Conservation (phyloP, 169 alveolate genomes). For the Ichthyophthirius multifiliis region DNA sequence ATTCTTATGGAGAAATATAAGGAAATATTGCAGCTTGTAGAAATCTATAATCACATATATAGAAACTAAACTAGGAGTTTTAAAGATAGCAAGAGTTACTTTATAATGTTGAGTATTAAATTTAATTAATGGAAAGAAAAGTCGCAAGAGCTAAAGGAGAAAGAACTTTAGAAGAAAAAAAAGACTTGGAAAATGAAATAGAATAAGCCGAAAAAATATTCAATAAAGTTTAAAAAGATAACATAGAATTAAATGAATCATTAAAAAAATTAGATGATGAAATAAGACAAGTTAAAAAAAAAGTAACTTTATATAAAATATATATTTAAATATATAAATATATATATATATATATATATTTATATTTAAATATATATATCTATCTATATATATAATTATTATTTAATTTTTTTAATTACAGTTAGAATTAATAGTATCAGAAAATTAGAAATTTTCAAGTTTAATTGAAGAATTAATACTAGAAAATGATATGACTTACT, state of each 20-base stretch:
- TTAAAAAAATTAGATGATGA: conserved; percentile 81
- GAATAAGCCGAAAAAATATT: conserved; percentile 72
- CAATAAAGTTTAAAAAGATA: conserved; percentile 66
- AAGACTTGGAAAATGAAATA: conserved; percentile 69
- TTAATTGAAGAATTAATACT: conserved; percentile 79
- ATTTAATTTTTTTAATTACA: background rate
- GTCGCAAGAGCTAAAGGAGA: conserved; percentile 90
- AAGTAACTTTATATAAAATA: background rate
- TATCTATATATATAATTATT: no score
- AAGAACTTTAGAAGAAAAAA: conserved; percentile 89
- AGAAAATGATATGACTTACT: conserved; percentile 86
- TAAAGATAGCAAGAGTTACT: conserved; percentile 89
- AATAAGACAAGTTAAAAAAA: conserved; percentile 76
- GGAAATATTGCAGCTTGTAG: conserved; percentile 86
- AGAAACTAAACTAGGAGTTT: conserved; percentile 87
- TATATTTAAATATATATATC: no score
- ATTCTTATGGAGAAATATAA: conserved; percentile 87
- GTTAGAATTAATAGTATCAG: conserved; percentile 45
- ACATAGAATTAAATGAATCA: conserved; percentile 53
- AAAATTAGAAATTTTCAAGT: conserved; percentile 49
- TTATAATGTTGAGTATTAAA: conserved; percentile 91
- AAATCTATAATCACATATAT: conserved; percentile 86
- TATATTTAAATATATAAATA: no score
- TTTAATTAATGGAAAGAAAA: conserved; percentile 91
- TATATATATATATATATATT: no score